Conservation (phyloP, 441 rosid genomes). For the Populus tomentosa region DNA sequence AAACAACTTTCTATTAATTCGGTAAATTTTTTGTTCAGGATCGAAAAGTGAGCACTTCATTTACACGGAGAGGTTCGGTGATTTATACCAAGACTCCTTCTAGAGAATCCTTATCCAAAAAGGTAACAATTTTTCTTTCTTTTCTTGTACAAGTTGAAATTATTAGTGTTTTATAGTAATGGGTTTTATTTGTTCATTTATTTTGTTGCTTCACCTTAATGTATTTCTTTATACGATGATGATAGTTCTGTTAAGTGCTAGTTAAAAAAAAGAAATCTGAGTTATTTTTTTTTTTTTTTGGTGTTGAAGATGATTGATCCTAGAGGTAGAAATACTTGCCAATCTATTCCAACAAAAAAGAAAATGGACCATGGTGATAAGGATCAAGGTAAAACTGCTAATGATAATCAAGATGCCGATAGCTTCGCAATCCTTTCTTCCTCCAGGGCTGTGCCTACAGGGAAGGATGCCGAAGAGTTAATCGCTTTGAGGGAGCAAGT, state of each 20-base stretch:
- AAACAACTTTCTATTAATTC: not conserved
- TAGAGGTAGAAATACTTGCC: constrained; percentile 61
- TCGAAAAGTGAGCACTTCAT: constrained; percentile 69
- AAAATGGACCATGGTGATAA: constrained; percentile 52
- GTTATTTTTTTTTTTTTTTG: not conserved
- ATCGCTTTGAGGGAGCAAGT: constrained; percentile 57
- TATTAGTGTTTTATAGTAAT: not conserved
- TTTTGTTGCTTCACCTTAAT: not conserved
- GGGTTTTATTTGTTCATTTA: not conserved
- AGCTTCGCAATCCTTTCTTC: constrained; percentile 38
- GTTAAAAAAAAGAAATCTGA: not conserved
- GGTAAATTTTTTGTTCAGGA: constrained; percentile 34
- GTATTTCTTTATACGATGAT: not conserved
- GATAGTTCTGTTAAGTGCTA: not conserved
- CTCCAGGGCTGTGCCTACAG: constrained; percentile 45
- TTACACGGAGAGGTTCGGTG: constrained; percentile 79
- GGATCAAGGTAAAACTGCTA: constrained; percentile 33
- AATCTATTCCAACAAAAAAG: constrained; percentile 57
- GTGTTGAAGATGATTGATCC: constrained; percentile 38
- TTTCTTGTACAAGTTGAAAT: not conserved
- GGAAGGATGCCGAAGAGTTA: constrained; percentile 60
- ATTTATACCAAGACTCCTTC: constrained; percentile 93
- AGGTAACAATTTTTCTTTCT: constrained; percentile 29
- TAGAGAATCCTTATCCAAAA: constrained; percentile 56
- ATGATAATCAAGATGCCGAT: constrained; percentile 46